Evolutionary conservation across 257 asterid genomes (phyloP).

Genomic region (Solanum dulcamara): DNA sequence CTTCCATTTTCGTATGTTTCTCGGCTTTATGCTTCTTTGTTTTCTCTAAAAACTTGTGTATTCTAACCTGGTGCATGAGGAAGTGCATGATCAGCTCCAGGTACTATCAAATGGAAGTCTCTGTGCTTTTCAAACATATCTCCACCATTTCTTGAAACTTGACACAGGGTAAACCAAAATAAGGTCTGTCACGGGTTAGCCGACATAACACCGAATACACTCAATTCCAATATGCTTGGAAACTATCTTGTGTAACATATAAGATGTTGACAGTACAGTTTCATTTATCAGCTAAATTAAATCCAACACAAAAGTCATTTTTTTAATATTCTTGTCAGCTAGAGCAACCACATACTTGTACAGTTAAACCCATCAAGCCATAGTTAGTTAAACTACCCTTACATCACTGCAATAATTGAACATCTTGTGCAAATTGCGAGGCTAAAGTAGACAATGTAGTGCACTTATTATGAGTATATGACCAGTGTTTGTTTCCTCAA

Average conservation of each 20-base stretch:
- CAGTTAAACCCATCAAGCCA: not conserved
- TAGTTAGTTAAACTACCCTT: not conserved
- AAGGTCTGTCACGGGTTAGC: not conserved
- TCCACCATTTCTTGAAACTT: not conserved
- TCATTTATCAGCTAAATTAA: not conserved
- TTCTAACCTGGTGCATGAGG: slow-evolving; percentile 49
- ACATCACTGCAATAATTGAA: not conserved
- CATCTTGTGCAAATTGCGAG: not conserved
- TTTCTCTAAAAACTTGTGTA: slow-evolving; percentile 60
- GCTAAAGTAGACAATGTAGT: not conserved
- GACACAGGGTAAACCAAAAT: not conserved
- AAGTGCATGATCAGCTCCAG: not conserved
- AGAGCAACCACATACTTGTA: not conserved
- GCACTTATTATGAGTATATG: not conserved
- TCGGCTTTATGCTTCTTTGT: slow-evolving; percentile 43
- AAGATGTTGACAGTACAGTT: not conserved
- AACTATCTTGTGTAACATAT: not conserved
- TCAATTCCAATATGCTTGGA: not conserved
- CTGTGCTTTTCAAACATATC: not conserved
- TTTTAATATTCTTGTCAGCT: not conserved
- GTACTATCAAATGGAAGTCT: not conserved
- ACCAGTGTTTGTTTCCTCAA: not conserved
- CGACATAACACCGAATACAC: not conserved
- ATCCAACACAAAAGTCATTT: not conserved
- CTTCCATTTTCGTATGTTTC: slow-evolving; percentile 24